Evolutionary conservation across 345 rosid genomes (phyloP).

Genomic region (Microthlaspi erraticum): DNA sequence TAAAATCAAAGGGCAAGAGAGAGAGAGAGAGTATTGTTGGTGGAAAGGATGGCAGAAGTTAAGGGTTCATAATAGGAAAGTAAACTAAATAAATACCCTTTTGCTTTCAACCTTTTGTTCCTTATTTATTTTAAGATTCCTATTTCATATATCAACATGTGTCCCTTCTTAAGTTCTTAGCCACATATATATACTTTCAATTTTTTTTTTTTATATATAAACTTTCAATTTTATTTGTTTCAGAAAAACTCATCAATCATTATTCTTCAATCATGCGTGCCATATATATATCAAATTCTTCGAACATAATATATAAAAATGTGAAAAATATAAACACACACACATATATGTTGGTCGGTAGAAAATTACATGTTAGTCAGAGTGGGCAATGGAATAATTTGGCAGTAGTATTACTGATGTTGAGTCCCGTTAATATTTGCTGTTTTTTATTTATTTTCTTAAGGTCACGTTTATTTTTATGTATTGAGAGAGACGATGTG

Average conservation of each 20-base stretch:
- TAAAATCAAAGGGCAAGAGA: constrained; percentile 30
- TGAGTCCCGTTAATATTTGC: not conserved
- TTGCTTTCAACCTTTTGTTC: constrained; percentile 46
- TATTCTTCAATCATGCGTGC: constrained; percentile 44
- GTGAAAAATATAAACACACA: constrained; percentile 11
- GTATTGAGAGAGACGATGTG: not conserved
- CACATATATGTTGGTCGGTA: constrained; percentile 25
- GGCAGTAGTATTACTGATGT: constrained; percentile 18
- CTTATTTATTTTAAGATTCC: constrained; percentile 39
- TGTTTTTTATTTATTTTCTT: not conserved
- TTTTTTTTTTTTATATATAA: constrained; percentile 12
- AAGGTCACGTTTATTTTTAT: constrained; percentile 10
- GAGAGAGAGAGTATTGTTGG: constrained; percentile 37
- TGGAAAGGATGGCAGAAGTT: constrained; percentile 45
- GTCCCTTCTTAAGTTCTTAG: constrained; percentile 29
- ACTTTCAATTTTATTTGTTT: constrained; percentile 3
- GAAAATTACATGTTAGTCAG: not conserved
- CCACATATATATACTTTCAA: constrained; percentile 36
- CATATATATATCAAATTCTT: constrained; percentile 9
- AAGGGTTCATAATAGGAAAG: constrained; percentile 42
- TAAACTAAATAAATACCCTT: constrained; percentile 42
- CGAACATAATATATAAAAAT: constrained; percentile 18
- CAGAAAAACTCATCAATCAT: constrained; percentile 27
- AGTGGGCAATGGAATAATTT: constrained; percentile 9
- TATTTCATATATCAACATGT: constrained; percentile 38